Evolutionary conservation across 169 alveolate genomes (phyloP).

Genomic region (Cyclospora cayetanensis): DNA sequence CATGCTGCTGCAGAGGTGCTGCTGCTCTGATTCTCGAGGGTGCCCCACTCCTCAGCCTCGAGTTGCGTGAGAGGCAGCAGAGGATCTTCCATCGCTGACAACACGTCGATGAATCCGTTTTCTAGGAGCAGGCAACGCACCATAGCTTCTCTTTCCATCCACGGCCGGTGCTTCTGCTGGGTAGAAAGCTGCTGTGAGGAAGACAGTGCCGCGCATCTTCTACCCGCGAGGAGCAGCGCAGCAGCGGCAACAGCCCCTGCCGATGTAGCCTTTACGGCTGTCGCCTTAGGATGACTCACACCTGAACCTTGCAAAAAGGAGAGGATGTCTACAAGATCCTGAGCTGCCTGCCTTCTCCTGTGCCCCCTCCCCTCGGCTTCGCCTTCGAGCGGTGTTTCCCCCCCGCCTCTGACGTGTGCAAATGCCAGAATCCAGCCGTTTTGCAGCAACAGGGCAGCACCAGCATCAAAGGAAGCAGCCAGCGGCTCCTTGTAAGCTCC

Average conservation of each 20-base stretch:
- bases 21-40: background rate
- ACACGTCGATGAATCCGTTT: background rate
- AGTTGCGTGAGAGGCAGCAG: background rate
- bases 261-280: background rate
- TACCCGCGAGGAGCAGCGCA: background rate
- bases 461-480: constrained; percentile 8
- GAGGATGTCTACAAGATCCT: background rate
- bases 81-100: background rate
- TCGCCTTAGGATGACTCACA: background rate
- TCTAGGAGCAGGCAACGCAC: constrained; percentile 10
- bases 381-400: background rate
- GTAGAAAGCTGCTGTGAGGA: background rate
- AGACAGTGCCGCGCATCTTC: background rate
- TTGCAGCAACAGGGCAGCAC: constrained; percentile 40
- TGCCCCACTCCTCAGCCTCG: constrained; percentile 20
- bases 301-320: background rate
- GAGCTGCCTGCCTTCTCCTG: background rate
- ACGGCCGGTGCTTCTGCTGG: constrained; percentile 2
- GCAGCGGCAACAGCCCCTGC: constrained; percentile 52
- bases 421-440: background rate
- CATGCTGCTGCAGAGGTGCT: constrained; percentile 49
- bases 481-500: constrained; percentile 6
- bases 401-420: background rate
- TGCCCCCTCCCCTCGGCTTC: background rate
- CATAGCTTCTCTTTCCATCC: background rate